A percentile compares a stretch with the other conserved stretches of the same genome.
Conservation (phyloP, 208 protist species). For the Leishmania turanica region DNA sequence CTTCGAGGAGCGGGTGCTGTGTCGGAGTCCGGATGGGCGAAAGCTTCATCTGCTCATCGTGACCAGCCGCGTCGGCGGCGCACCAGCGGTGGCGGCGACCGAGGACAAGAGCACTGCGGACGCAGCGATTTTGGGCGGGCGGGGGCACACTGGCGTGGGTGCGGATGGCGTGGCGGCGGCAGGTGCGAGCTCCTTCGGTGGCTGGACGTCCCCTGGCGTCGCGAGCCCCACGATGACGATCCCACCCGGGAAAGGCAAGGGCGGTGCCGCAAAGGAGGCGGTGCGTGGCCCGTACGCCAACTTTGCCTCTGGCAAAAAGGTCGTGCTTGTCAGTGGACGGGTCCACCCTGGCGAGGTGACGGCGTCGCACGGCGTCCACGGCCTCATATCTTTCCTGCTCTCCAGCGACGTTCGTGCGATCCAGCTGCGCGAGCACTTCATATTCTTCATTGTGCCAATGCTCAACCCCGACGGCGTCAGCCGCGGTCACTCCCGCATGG, state of each 20-base stretch:
- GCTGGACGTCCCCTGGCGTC: not conserved
- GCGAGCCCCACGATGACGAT: not conserved
- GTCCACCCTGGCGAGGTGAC: slow-evolving; percentile 95
- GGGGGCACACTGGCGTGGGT: not conserved
- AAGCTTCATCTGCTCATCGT: slow-evolving; percentile 87
- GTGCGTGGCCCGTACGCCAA: slow-evolving; percentile 67
- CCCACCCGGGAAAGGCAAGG: slow-evolving; percentile 16
- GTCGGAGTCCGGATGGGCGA: slow-evolving; percentile 73
- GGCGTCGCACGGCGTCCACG: slow-evolving; percentile 90
- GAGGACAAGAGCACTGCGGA: not conserved
- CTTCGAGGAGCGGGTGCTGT: slow-evolving; percentile 87
- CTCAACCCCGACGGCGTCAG: slow-evolving; percentile 95
- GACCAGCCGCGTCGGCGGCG: slow-evolving; percentile 47
- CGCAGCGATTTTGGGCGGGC: not conserved
- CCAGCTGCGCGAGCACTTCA: slow-evolving; percentile 84
- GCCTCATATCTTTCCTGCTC: slow-evolving; percentile 86
- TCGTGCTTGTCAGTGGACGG: slow-evolving; percentile 85
- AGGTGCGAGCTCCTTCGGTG: not conserved
- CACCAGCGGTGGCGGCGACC: not conserved
- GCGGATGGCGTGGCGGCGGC: not conserved
- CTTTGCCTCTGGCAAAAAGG: slow-evolving; percentile 85
- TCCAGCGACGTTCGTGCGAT: slow-evolving; percentile 67
- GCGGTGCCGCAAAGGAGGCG: slow-evolving; percentile 5
- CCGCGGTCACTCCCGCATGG: slow-evolving; percentile 92
- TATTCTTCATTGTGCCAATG: slow-evolving; percentile 94